Percentiles rank a stretch among this genome's conserved stretches.
Conservation (phyloP, 179 eudicot genomes). For the Spergularia azorica region DNA sequence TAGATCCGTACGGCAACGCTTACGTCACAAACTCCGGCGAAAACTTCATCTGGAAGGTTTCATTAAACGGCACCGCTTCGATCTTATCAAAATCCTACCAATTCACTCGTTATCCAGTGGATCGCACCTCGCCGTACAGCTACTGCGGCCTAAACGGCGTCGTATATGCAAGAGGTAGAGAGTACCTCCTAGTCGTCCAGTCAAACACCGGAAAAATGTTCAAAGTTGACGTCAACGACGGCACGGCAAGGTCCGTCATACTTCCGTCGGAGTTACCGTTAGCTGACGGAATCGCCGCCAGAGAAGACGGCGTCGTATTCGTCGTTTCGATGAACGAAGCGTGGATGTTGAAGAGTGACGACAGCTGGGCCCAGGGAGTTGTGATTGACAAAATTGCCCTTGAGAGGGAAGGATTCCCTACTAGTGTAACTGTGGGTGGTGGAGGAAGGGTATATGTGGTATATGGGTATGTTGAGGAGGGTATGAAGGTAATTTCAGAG, state of each 20-base stretch:
- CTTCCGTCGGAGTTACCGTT: slow-evolving; percentile 47
- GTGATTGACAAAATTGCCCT: slow-evolving; percentile 84
- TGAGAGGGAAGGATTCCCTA: slow-evolving; percentile 55
- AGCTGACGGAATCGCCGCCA: slow-evolving; percentile 62
- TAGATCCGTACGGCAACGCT: slow-evolving; percentile 67
- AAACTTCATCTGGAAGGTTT: slow-evolving; percentile 63
- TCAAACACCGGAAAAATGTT: slow-evolving; percentile 74
- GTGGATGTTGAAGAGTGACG: slow-evolving; percentile 66
- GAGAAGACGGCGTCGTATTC: slow-evolving; percentile 68
- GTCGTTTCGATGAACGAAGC: slow-evolving; percentile 53
- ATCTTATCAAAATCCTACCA: slow-evolving; percentile 52
- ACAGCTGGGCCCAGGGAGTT: slow-evolving; percentile 61
- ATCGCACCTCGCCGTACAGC: slow-evolving; percentile 32
- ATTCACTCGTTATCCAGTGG: slow-evolving; percentile 41
- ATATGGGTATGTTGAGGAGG: slow-evolving; percentile 78
- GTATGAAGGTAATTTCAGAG: slow-evolving; percentile 45
- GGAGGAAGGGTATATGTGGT: slow-evolving; percentile 76
- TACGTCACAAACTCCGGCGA: slow-evolving; percentile 70
- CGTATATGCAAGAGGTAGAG: slow-evolving; percentile 46
- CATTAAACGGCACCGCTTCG: slow-evolving; percentile 41
- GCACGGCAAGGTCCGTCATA: slow-evolving; percentile 48
- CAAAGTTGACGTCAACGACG: slow-evolving; percentile 63
- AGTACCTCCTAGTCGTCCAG: slow-evolving; percentile 63
- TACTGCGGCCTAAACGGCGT: slow-evolving; percentile 71
- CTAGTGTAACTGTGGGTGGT: slow-evolving; percentile 56